A percentile compares a stretch with the other conserved stretches of the same genome.
phyloP scores from a whole-genome alignment of 345 rosid species.

The Gossypium sturtianum region DNA sequence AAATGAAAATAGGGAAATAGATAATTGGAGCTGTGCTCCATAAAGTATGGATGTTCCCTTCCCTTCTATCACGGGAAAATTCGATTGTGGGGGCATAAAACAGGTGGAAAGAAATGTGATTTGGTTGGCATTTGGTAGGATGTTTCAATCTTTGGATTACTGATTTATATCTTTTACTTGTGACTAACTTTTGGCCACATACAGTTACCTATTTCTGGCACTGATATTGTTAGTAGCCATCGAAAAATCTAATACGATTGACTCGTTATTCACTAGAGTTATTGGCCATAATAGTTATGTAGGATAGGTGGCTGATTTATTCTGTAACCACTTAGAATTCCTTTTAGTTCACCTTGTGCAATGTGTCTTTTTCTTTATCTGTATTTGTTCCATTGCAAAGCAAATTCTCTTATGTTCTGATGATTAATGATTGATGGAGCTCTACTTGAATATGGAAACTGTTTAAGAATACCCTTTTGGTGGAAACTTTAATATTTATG shows the following conservation, averaged over 20 bases:
- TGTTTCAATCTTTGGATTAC: slow-evolving; percentile 16
- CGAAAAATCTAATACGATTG: not conserved
- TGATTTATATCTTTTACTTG: slow-evolving; percentile 15
- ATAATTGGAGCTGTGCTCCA: not conserved
- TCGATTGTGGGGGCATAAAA: slow-evolving; percentile 26
- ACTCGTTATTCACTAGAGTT: not conserved
- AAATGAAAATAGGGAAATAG: slow-evolving; percentile 9
- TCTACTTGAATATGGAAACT: too few species aligned
- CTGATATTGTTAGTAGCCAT: not conserved
- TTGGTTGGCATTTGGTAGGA: slow-evolving; percentile 19
- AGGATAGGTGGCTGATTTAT: not conserved
- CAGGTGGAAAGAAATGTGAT: not conserved
- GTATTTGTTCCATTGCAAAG: not conserved
- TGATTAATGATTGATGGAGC: not conserved
- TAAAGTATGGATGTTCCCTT: not conserved
- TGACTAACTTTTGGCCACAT: slow-evolving; percentile 18
- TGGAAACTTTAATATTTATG: too few species aligned
- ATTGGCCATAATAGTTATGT: not conserved
- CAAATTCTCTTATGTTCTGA: not conserved
- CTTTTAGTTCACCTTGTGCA: not conserved
- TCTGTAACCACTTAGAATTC: not conserved
- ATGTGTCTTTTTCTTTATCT: not conserved
- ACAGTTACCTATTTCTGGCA: slow-evolving; percentile 3
- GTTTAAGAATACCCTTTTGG: too few species aligned
- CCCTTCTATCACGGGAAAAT: slow-evolving; percentile 12